Base-by-base conservation (phyloP, 495 filamentous ascomycete genomes). In the Acidiella bohemica region DNA sequence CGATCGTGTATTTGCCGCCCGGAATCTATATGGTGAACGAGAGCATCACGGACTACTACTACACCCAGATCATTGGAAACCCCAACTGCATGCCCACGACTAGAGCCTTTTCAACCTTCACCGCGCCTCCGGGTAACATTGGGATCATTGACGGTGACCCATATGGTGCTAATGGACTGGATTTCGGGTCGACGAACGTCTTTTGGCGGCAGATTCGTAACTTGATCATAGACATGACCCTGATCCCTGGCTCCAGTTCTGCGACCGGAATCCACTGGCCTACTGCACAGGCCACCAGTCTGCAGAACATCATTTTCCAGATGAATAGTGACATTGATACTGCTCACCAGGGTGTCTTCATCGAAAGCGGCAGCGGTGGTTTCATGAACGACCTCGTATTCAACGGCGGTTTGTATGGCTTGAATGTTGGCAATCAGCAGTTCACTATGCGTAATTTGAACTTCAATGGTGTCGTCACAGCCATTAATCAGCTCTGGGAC, bases 201-300 rank as follows among this genome's bases (percentile, higher is more conserved):
- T 90, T 90, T 61, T 86, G 70, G 55, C 65, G 83, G 25, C 80
- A 84, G 47, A 67, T 90, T 36, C 67, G 80, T 23, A 90, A 90
- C 50, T 70, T 90, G 36, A 67, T 84, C 41, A 61, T 90, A 20
- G 83, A 90, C 52, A 70, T 73, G 31, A 86, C 78, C 4, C 60
- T 49, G 22, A 71, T 86, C 26, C 66, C 75, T 1, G 67, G 57
- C 0, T 67, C 50, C 5, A 57, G 59, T 2, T 65, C 64, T 6
- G 69, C 72, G 0, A 68, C 64, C 24, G 81, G 79, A 26, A 78
- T 90, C 38, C 81, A 88, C 51, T 90, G 83, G 83, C 80, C 80
- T 0, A 81, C 77, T 17, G 74, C 76, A 11, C 76, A 67, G 36
- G 66, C 64, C 6, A 72, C 86, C 49, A 81, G 76, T 50, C 62